phyloP scores from a whole-genome alignment of 805 yeast genomes.

The Cyberlindnera lachancei region DNA sequence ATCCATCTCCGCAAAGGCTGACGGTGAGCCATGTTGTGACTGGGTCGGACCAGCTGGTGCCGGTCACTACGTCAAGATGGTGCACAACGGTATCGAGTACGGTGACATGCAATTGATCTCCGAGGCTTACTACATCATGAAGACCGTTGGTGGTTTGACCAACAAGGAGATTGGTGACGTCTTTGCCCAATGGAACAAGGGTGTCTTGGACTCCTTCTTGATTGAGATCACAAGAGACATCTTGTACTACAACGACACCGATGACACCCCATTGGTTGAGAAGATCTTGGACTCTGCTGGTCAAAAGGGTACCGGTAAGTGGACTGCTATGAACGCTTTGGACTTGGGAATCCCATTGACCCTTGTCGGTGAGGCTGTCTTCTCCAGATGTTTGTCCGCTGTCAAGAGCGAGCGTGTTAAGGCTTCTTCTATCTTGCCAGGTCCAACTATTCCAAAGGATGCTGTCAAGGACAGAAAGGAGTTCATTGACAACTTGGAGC shows the following conservation, averaged over 20 bases:
- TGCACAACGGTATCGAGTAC: slow-evolving; percentile 98
- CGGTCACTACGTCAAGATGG: slow-evolving; percentile 99
- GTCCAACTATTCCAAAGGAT: slow-evolving; percentile 65
- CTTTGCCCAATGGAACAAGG: slow-evolving; percentile 89
- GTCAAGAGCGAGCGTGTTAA: slow-evolving; percentile 83
- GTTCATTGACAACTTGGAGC: slow-evolving; percentile 91
- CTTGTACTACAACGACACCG: slow-evolving; percentile 79
- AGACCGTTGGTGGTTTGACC: slow-evolving; percentile 85
- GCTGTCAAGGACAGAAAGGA: slow-evolving; percentile 67
- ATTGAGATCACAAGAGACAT: slow-evolving; percentile 96
- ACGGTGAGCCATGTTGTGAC: slow-evolving; percentile 99
- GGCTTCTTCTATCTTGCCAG: slow-evolving; percentile 73
- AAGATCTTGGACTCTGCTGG: slow-evolving; percentile 96
- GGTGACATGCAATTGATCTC: slow-evolving; percentile 99
- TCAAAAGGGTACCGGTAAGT: slow-evolving; percentile 99
- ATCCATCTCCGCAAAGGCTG: slow-evolving; percentile 90
- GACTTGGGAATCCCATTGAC: slow-evolving; percentile 99
- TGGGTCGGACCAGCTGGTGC: slow-evolving; percentile 99
- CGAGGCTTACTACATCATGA: slow-evolving; percentile 95
- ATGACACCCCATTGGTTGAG: slow-evolving; percentile 90
- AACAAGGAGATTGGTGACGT: slow-evolving; percentile 93
- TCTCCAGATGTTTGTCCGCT: slow-evolving; percentile 92
- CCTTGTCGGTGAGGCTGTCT: slow-evolving; percentile 97
- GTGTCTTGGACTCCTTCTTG: slow-evolving; percentile 95
- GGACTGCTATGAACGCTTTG: slow-evolving; percentile 98